A percentile compares a stretch with the other conserved stretches of the same genome.
Conservation (phyloP, 495 filamentous ascomycete genomes). For the Penicillium nucicola region DNA sequence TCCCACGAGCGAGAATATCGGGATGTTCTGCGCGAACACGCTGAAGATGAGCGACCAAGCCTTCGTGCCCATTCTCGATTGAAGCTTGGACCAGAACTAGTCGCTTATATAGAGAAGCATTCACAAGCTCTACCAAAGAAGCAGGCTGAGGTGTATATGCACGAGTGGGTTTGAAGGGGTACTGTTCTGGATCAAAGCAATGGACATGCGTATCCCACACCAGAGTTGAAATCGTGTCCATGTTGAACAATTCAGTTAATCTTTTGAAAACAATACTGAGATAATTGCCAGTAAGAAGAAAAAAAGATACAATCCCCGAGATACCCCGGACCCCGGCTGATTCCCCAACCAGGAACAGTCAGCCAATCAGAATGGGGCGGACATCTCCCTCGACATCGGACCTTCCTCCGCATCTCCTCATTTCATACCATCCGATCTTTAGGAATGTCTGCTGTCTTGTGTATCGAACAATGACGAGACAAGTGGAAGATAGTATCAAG, state of each 20-base stretch:
- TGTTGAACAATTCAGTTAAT: neutral
- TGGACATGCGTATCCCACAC: constrained; percentile 23
- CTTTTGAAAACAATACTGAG: too few species aligned
- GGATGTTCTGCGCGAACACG: constrained; percentile 15
- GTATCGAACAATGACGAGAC: too few species aligned
- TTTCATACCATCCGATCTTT: too few species aligned
- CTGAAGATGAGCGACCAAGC: constrained; percentile 10
- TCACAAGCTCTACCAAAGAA: constrained; percentile 5
- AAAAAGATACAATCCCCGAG: too few species aligned
- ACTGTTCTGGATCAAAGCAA: constrained; percentile 12
- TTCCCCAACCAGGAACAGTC: too few species aligned
- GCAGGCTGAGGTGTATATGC: constrained; percentile 18
- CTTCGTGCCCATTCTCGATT: constrained; percentile 12
- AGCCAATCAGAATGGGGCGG: too few species aligned
- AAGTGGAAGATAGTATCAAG: neutral
- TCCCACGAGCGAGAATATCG: constrained; percentile 10
- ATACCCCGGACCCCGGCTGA: too few species aligned
- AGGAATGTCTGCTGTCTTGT: too few species aligned
- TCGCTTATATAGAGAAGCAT: neutral
- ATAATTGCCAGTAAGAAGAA: too few species aligned
- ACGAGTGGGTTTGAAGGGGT: constrained; percentile 20
- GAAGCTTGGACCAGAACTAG: constrained; percentile 20
- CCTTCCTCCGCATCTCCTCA: too few species aligned
- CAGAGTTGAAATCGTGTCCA: neutral
- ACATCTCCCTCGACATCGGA: too few species aligned